phyloP scores from a whole-genome alignment of 2,329 filamentous ascomycete genomes.

The Samsoniella hepiali region DNA sequence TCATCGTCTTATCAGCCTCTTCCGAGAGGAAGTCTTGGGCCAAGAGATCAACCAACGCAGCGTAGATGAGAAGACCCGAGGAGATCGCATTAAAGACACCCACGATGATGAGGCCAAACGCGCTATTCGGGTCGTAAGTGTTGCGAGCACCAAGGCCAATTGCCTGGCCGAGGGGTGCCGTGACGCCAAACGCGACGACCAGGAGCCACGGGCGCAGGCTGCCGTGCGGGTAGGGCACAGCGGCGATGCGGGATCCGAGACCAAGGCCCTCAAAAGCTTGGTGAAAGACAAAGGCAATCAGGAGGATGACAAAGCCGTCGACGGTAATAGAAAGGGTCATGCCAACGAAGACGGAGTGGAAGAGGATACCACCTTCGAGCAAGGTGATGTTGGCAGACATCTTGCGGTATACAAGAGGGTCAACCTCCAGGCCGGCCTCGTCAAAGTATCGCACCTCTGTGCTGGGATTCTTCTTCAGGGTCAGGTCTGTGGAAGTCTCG shows the following conservation, averaged over 20 bases:
- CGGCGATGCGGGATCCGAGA: conserved; percentile 67
- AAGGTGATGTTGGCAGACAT: conserved; percentile 71
- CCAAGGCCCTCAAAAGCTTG: conserved; percentile 69
- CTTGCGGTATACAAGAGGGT: conserved; percentile 52
- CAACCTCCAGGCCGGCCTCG: conserved; percentile 42
- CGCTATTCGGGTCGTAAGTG: conserved; percentile 60
- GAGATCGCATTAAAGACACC: conserved; percentile 65
- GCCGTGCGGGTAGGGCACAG: conserved; percentile 56
- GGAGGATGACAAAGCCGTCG: conserved; percentile 62
- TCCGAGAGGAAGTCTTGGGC: conserved; percentile 64
- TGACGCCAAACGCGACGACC: conserved; percentile 60
- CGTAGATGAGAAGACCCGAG: conserved; percentile 59
- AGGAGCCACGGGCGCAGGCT: conserved; percentile 59
- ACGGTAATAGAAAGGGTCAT: conserved; percentile 69
- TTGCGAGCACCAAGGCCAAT: conserved; percentile 57
- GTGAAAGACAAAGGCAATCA: conserved; percentile 69
- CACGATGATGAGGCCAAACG: conserved; percentile 61
- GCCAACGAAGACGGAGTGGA: conserved; percentile 74
- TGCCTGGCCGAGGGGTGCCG: conserved; percentile 62
- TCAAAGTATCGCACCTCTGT: conserved; percentile 27
- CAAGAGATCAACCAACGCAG: conserved; percentile 60
- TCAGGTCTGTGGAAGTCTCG: not conserved
- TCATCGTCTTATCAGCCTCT: conserved; percentile 48
- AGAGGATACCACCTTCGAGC: conserved; percentile 73
- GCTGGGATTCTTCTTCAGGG: not conserved